Percentiles rank a stretch among this genome's conserved stretches.
Conservation (phyloP, 441 rosid species). For the Manihot esculenta region DNA sequence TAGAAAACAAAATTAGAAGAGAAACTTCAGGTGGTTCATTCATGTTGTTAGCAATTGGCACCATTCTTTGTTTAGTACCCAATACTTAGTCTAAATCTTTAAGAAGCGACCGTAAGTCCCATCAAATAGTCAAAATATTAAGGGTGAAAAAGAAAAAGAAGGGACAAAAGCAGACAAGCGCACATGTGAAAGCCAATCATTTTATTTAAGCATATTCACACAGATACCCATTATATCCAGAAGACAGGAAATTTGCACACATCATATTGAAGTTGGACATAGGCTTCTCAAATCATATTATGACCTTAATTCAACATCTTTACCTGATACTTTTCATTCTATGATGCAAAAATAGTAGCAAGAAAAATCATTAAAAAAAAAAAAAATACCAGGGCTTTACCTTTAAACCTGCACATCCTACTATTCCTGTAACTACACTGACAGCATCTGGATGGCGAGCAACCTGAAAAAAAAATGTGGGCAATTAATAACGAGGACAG, state of each 20-base stretch:
- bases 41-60: conserved; percentile 9
- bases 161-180: neutral
- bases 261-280: neutral
- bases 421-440: conserved; percentile 87
- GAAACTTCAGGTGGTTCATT: conserved; percentile 13
- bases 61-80: conserved; percentile 3
- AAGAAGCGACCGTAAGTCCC: conserved; percentile 1
- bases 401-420: conserved; percentile 95
- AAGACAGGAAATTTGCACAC: neutral
- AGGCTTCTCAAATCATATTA: neutral
- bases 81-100: neutral
- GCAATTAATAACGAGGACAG: conserved; percentile 14
- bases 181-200: neutral
- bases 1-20: conserved; percentile 16
- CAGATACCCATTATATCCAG: neutral
- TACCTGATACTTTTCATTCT: neutral
- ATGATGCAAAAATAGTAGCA: neutral
- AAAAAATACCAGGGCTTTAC: conserved; percentile 25
- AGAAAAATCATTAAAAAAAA: neutral
- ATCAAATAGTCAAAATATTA: conserved; percentile 3
- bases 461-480: conserved; percentile 47
- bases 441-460: conserved; percentile 93
- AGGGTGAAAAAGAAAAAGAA: neutral
- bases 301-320: neutral
- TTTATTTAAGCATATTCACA: neutral